A percentile compares a stretch with the other conserved stretches of the same genome.
Evolutionary conservation across 495 filamentous ascomycete genomes (phyloP).

Genomic region (Cercophora samala): DNA sequence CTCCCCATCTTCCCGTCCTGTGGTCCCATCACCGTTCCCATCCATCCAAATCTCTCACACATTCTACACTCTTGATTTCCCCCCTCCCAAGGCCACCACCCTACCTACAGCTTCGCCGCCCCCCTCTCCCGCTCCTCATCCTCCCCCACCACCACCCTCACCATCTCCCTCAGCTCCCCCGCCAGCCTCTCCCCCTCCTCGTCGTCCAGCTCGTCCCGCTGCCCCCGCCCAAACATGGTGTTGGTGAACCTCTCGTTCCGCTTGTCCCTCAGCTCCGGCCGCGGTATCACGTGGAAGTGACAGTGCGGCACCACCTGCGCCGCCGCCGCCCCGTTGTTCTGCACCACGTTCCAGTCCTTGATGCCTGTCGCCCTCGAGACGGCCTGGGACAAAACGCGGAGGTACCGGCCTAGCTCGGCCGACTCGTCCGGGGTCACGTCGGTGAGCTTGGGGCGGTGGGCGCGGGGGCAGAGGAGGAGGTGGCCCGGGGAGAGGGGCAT

Average conservation of each 20-base stretch:
- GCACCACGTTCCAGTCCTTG: conserved; percentile 84
- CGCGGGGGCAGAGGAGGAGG: conserved; percentile 68
- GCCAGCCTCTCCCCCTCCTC: conserved; percentile 70
- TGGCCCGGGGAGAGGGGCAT: conserved; percentile 79
- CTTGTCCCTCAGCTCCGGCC: conserved; percentile 51
- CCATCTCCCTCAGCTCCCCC: conserved; percentile 54
- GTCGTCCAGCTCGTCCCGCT: conserved; percentile 80
- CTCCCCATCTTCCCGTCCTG: too few relatives aligned
- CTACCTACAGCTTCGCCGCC: conserved; percentile 45
- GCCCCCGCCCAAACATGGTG: conserved; percentile 83
- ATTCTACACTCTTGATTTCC: not conserved
- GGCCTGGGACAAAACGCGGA: conserved; percentile 70
- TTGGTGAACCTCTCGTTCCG: conserved; percentile 50
- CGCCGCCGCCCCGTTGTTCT: conserved; percentile 87
- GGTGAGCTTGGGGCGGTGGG: conserved; percentile 66
- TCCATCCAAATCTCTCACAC: too few relatives aligned
- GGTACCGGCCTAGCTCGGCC: conserved; percentile 63
- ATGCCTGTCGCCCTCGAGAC: conserved; percentile 62
- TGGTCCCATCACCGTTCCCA: not conserved
- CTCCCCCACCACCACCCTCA: conserved; percentile 53
- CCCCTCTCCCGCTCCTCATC: conserved; percentile 49
- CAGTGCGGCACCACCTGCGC: conserved; percentile 89
- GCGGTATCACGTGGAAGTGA: conserved; percentile 88
- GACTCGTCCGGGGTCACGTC: conserved; percentile 57
- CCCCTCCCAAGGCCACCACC: not conserved